Evolutionary conservation across 805 yeast genomes (phyloP).

Genomic region (Citeromyces matritensis): DNA sequence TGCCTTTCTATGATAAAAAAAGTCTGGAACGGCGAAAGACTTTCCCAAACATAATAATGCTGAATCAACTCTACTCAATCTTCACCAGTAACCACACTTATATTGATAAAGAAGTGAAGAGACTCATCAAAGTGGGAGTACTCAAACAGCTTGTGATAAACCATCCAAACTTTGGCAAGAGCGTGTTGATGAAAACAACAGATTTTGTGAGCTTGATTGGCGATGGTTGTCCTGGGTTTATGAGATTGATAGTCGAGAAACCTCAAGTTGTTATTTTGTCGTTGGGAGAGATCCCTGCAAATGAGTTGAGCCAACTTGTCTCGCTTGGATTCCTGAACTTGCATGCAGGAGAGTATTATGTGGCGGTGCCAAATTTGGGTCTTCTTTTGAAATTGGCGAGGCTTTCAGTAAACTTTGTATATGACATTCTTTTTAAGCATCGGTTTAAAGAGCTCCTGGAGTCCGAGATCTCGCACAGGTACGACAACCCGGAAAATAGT

Average conservation of each 20-base stretch:
- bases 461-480: conserved; percentile 20
- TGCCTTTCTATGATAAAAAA: too few relatives aligned
- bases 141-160: conserved; percentile 18
- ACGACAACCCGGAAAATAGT: conserved; percentile 14
- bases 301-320: conserved; percentile 11
- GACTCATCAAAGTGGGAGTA: conserved; percentile 17
- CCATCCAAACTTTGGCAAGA: conserved; percentile 27
- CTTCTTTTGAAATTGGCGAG: conserved; percentile 26
- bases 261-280: conserved; percentile 10
- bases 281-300: conserved; percentile 7
- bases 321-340: conserved; percentile 31
- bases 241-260: conserved; percentile 6
- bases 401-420: conserved; percentile 27
- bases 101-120: conserved; percentile 29
- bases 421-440: conserved; percentile 17
- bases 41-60: conserved; percentile 23
- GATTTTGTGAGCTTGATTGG: conserved; percentile 7
- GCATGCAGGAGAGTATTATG: conserved; percentile 19
- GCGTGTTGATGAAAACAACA: conserved; percentile 15
- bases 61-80: conserved; percentile 33
- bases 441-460: conserved; percentile 28
- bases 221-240: conserved; percentile 13
- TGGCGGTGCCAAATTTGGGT: conserved; percentile 37
- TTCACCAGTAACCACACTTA: conserved; percentile 29
- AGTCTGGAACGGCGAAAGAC: conserved; percentile 3